These are phyloP conservation scores for Thalassiosira mediterranea DNA, from an alignment of 352 stramenopile species.

Conservation along the genomic window DNA sequence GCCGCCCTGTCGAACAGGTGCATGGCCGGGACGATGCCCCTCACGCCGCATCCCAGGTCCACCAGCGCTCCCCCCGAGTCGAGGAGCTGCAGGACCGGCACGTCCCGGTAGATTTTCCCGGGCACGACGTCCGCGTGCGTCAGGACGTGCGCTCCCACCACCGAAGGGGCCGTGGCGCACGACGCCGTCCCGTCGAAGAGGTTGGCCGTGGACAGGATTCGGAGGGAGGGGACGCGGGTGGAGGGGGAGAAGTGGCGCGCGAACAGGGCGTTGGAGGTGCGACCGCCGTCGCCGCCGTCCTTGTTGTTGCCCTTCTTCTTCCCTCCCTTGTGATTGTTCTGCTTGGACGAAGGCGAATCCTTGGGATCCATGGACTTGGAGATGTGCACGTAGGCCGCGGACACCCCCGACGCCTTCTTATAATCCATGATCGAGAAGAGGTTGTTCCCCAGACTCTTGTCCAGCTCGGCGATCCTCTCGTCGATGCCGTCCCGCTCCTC, in stretches of 20 bases:
- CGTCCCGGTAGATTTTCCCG: constrained; percentile 72
- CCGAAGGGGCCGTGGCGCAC: constrained; percentile 66
- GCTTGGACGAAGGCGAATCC: no score
- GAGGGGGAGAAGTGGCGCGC: constrained; percentile 74
- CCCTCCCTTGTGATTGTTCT: constrained; percentile 29
- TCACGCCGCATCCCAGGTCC: constrained; percentile 65
- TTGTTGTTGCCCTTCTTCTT: constrained; percentile 41
- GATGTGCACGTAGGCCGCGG: constrained; percentile 83
- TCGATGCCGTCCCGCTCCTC: constrained; percentile 22
- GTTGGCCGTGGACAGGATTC: constrained; percentile 64
- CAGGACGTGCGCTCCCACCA: constrained; percentile 76
- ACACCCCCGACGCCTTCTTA: constrained; percentile 47
- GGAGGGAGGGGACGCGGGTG: constrained; percentile 38
- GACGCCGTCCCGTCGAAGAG: constrained; percentile 75
- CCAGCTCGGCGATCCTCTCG: constrained; percentile 12
- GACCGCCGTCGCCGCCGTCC: constrained; percentile 13
- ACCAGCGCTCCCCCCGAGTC: constrained; percentile 72
- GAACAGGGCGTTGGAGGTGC: constrained; percentile 63
- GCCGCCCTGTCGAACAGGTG: constrained; percentile 80
- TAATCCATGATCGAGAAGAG: constrained; percentile 52
- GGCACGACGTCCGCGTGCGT: constrained; percentile 73
- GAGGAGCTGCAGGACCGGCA: constrained; percentile 67
- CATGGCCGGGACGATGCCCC: constrained; percentile 68
- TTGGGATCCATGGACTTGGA: constrained; percentile 80
- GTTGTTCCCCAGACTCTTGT: constrained; percentile 57